Base-by-base conservation (phyloP, 441 rosid species). In the Eruca vesicaria region DNA sequence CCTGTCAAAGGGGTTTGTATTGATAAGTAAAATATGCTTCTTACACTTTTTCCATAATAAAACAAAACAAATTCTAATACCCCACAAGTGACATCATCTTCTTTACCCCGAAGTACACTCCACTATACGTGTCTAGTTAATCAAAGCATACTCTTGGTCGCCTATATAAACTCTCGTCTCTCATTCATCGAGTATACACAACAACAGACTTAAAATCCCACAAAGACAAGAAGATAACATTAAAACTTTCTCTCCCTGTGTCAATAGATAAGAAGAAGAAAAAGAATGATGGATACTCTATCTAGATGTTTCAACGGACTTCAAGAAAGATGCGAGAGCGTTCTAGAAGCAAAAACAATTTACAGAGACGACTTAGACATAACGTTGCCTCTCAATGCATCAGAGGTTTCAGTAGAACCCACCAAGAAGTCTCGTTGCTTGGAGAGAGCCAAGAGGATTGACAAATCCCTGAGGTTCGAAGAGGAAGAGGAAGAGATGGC, bases 391-490 rank as follows among this genome's bases (percentile, higher is more conserved):
- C 72, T 71, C 9, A 77, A 71, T 2, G 63, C 0, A 2, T 36
- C 80, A 65, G 63, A 48, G 57, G 63, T 33, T 18, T 76, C 76
- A 58, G 33, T 36, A 71, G 48, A 62, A 10, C 16, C 61, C 1
- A 70, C 38, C 19, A 77, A 77, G 53, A 77, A 59, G 76, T 26
- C 68, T 58, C 55, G 72, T 11, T 36, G 68, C 48, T 61, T 78
- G 53, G 23, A 72, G 31, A 72, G 80, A 52, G 80, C 80, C 38
- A 72, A 66, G 60, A 78, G 80, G 76, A 77, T 77, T 36, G 76
- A 66, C 68, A 36, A 11, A 11, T 66, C 80, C 9, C 16, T 77
- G 3, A 77, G 80, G 64, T 77, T 77, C 35, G 80, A 77, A 70
- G 10, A 8, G 1, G 74, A 16, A 63, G 78, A 63, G 0, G 74